Base-by-base conservation (phyloP, 208 protist genomes). In the Leishmania guyanensis region DNA sequence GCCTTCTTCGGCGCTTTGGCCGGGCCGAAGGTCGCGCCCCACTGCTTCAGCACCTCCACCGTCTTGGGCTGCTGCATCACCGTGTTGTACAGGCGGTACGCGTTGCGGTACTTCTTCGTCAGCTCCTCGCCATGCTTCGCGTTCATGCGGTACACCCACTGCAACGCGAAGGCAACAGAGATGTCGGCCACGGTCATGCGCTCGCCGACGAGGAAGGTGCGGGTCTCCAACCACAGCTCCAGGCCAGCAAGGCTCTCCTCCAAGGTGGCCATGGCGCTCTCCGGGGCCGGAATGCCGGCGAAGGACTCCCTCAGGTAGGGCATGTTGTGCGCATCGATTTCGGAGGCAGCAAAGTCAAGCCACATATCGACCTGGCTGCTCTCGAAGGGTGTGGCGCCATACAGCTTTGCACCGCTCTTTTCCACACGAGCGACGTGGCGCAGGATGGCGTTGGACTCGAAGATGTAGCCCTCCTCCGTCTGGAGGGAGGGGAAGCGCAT, bases 151-250 rank as follows among this genome's bases (percentile, higher is more conserved):
- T 92, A 94, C 66, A 86, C 64, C 78, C 79, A 86, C 77, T 94
- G 90, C 56, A 96, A 85, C 3, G 87, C 10, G 56, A 94, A 96
- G 71, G 91, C 94, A 3, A 96, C 73, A 75, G 78, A 60, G 75
- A 97, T 93, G 65, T 97, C 94, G 36, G 94, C 94, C 39, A 94
- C 84, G 36, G 92, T 94, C 78, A 96, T 81, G 78, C 91, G 90
- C 90, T 97, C 92, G 58, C 92, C 92, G 3, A 96, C 94, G 54
- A 97, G 88, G 90, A 90, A 97, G 36, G 92, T 97, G 87, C 93
- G 89, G 53, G 84, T 92, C 88, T 95, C 88, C 65, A 97, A 84
- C 90, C 90, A 94, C 58, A 78, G 79, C 77, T 97, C 94, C 22
- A 96, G 86, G 14, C 88, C 91, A 0, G 77, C 48, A 43, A 96